These are phyloP conservation scores for Hypoxylon crocopeplum DNA, from an alignment of 495 filamentous ascomycete species.

Conservation along the genomic window DNA sequence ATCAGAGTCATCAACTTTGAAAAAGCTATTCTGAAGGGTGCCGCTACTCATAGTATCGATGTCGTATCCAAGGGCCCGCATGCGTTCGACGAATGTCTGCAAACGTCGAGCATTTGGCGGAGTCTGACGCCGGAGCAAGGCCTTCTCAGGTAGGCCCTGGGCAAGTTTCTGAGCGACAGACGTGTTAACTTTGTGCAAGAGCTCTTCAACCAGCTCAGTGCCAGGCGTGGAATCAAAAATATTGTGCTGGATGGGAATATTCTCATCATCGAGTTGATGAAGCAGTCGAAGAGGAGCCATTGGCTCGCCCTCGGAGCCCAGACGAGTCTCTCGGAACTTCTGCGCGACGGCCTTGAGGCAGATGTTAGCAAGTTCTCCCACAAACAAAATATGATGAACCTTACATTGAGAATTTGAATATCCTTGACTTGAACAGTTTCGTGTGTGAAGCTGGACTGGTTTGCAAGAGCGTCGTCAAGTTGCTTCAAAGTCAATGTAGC, in stretches of 20 bases:
- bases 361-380: constrained; percentile 38
- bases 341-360: constrained; percentile 68
- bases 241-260: constrained; percentile 93
- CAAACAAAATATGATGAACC: constrained; percentile 33
- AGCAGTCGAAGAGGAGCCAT: constrained; percentile 87
- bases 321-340: constrained; percentile 86
- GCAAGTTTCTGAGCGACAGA: constrained; percentile 87
- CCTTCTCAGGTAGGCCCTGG: constrained; percentile 84
- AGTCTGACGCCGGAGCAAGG: constrained; percentile 85
- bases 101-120: constrained; percentile 86
- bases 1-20: constrained; percentile 84
- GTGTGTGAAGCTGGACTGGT: constrained; percentile 62
- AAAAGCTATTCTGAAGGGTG: constrained; percentile 88
- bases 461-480: constrained; percentile 78
- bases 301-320: constrained; percentile 75
- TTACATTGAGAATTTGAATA: constrained; percentile 77
- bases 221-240: constrained; percentile 90
- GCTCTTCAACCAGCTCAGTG: constrained; percentile 93
- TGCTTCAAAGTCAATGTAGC: constrained; percentile 84
- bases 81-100: constrained; percentile 88
- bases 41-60: constrained; percentile 91
- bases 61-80: constrained; percentile 87
- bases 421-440: constrained; percentile 69
- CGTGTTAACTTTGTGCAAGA: constrained; percentile 87
- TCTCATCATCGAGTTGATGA: constrained; percentile 97